phyloP scores from a whole-genome alignment of 495 filamentous ascomycete genomes.

The Penicillium bialowiezense region DNA sequence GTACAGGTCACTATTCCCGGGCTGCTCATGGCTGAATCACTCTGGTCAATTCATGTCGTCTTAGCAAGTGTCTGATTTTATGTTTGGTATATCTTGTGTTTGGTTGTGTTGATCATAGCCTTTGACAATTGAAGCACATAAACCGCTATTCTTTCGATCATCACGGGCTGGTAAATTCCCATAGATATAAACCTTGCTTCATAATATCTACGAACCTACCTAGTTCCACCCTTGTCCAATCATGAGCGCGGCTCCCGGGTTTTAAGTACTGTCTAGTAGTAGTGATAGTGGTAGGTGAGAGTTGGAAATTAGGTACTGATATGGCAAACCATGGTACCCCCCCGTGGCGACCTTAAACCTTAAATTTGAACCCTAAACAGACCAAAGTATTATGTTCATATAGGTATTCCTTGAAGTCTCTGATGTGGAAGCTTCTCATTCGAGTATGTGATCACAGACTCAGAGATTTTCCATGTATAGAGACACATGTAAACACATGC shows the following conservation, averaged over 20 bases:
- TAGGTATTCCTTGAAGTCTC: no score
- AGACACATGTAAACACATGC: no score
- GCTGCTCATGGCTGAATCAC: not conserved
- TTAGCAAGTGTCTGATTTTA: not conserved
- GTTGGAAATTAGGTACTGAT: not conserved
- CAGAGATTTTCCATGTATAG: no score
- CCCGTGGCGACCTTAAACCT: not conserved
- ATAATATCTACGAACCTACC: no score
- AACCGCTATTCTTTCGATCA: not conserved
- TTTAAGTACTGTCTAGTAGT: no score
- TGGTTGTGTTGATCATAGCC: slow-evolving; percentile 8
- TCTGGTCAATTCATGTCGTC: not conserved
- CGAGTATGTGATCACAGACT: no score
- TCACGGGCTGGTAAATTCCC: no score
- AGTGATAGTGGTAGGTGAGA: not conserved
- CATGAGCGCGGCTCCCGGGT: no score
- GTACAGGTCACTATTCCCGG: slow-evolving; percentile 1
- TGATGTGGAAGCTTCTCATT: no score
- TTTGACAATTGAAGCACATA: not conserved
- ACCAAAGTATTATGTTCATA: not conserved
- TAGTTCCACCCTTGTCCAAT: no score
- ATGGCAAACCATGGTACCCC: slow-evolving; percentile 3
- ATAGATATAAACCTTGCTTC: no score
- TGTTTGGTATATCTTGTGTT: slow-evolving; percentile 2
- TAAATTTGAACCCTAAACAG: not conserved